A percentile compares a stretch with the other conserved stretches of the same genome.
Conservation (phyloP, 495 filamentous ascomycete genomes). For the Trichodelitschia bisporula region DNA sequence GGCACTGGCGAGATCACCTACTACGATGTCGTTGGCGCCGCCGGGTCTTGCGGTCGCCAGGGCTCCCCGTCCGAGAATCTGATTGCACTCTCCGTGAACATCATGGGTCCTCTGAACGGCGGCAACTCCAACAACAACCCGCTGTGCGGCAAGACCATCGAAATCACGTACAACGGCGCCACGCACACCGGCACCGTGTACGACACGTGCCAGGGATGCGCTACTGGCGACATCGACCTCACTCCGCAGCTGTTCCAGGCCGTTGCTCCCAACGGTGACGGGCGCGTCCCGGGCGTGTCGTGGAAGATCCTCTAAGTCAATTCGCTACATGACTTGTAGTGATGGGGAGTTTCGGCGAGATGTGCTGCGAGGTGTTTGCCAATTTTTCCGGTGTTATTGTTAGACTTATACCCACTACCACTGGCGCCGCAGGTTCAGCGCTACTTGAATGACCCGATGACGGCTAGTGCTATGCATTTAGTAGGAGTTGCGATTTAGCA, state of each 20-base stretch:
- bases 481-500: no score
- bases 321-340: no score
- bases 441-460: no score
- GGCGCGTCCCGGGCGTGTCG: constrained; percentile 6
- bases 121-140: constrained; percentile 1
- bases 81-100: not conserved
- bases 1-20: constrained; percentile 2
- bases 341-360: no score
- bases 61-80: not conserved
- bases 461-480: no score
- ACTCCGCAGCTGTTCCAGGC: constrained; percentile 1
- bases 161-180: constrained; percentile 1
- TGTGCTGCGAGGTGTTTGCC: no score
- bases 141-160: not conserved
- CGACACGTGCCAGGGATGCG: constrained; percentile 1
- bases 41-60: not conserved
- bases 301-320: constrained; percentile 9
- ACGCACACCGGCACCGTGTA: not conserved
- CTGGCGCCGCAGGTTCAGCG: no score
- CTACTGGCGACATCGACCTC: constrained; percentile 2
- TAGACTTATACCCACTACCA: no score
- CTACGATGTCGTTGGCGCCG: not conserved
- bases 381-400: no score
- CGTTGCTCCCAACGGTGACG: constrained; percentile 5
- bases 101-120: not conserved